These are phyloP conservation scores for Tetratostichococcus sp. DNA, from an alignment of 139 green algal genomes.

Conservation along the genomic window DNA sequence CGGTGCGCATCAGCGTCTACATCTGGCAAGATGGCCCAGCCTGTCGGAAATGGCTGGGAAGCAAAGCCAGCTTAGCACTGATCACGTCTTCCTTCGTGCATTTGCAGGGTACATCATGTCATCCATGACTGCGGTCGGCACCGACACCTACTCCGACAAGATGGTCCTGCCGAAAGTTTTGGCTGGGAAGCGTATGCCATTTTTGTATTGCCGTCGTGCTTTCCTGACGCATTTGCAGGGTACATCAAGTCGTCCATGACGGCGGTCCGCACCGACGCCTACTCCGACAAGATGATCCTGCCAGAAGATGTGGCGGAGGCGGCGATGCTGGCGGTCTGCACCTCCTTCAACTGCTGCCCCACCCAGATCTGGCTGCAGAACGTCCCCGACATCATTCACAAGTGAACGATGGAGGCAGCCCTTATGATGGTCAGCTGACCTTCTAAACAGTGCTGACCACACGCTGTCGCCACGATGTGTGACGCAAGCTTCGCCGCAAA, in stretches of 20 bases:
- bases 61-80: too few species aligned
- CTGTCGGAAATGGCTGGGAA: too few species aligned
- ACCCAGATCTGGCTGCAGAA: slow-evolving; percentile 1
- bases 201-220: too few species aligned
- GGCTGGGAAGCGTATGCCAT: too few species aligned
- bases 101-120: not conserved
- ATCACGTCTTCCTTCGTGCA: too few species aligned
- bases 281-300: slow-evolving; percentile 32
- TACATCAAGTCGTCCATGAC: slow-evolving; percentile 22
- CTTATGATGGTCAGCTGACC: too few species aligned
- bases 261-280: slow-evolving; percentile 6
- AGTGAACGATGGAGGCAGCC: too few species aligned
- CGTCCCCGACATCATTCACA: too few species aligned
- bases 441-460: too few species aligned
- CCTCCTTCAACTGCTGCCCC: slow-evolving; percentile 14
- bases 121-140: slow-evolving; percentile 25
- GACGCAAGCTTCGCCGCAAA: too few species aligned
- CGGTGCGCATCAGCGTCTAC: slow-evolving; percentile 1
- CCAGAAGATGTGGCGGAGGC: slow-evolving; percentile 38
- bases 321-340: slow-evolving; percentile 26
- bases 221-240: too few species aligned
- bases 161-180: slow-evolving; percentile 37
- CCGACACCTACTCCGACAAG: slow-evolving; percentile 13
- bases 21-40: slow-evolving; percentile 29
- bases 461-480: too few species aligned